These are phyloP conservation scores for Monascus ruber DNA, from an alignment of 2,329 filamentous ascomycete genomes.

Conservation along the genomic window DNA sequence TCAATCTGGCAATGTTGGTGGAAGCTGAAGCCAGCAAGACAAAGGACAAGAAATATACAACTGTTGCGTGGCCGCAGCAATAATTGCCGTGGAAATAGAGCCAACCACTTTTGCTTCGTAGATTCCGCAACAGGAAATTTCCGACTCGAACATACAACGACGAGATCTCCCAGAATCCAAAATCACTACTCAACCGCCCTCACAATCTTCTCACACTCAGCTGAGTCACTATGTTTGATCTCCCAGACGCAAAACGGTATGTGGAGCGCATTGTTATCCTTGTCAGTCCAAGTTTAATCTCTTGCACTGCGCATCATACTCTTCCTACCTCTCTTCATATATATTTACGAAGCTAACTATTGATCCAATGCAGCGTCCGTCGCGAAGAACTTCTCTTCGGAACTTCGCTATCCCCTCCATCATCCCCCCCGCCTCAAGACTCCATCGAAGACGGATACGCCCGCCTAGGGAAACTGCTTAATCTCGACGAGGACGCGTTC, in stretches of 20 bases:
- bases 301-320: not conserved
- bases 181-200: no score
- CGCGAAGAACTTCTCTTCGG: constrained; percentile 25
- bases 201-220: no score
- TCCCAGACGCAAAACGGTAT: constrained; percentile 27
- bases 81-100: no score
- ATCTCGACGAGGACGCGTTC: constrained; percentile 15
- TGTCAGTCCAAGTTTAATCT: not conserved
- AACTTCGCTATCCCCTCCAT: constrained; percentile 18
- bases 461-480: constrained; percentile 21
- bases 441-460: constrained; percentile 18
- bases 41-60: no score
- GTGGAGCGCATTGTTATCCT: not conserved
- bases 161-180: no score
- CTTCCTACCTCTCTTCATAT: not conserved
- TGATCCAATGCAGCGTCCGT: constrained; percentile 16
- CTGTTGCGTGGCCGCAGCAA: no score
- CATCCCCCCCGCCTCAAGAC: constrained; percentile 10
- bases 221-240: constrained; percentile 21
- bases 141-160: no score
- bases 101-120: no score
- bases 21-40: no score
- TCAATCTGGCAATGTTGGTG: no score
- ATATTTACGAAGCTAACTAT: not conserved
- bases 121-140: no score